Evolutionary conservation across 2,329 filamentous ascomycete species (phyloP).

Genomic region (Talaromyces sp.): DNA sequence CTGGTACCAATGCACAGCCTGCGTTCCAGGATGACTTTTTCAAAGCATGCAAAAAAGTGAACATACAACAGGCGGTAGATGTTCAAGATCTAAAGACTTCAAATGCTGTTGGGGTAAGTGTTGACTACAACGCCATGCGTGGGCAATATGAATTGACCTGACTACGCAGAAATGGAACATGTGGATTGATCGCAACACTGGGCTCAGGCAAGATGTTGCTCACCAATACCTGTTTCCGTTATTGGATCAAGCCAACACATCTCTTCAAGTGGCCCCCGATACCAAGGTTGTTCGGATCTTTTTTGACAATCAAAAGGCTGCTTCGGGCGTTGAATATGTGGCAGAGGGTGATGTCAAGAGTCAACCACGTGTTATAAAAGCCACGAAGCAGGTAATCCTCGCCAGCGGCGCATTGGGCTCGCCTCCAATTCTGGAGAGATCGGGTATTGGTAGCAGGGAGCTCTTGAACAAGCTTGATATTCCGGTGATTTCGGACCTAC

Average conservation of each 20-base stretch:
- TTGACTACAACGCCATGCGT: neutral
- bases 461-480: conserved; percentile 39
- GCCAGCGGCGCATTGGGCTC: conserved; percentile 24
- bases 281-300: conserved; percentile 54
- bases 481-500: conserved; percentile 39
- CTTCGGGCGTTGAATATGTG: conserved; percentile 55
- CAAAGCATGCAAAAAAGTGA: conserved; percentile 12
- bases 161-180: conserved; percentile 15
- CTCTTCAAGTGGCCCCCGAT: conserved; percentile 55
- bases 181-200: conserved; percentile 16
- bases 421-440: conserved; percentile 45
- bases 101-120: conserved; percentile 16
- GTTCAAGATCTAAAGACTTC: conserved; percentile 14
- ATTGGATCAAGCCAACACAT: conserved; percentile 13
- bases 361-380: conserved; percentile 24
- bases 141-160: neutral
- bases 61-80: conserved; percentile 12
- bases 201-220: conserved; percentile 16
- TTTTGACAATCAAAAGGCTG: conserved; percentile 49
- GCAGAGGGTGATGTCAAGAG: neutral
- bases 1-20: conserved; percentile 13
- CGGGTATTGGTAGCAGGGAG: conserved; percentile 41
- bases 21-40: conserved; percentile 16
- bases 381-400: conserved; percentile 2
- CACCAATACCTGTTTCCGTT: conserved; percentile 15